Evolutionary conservation across 1,284 basidiomycete genomes (phyloP), one percentile per base, ranked within the genome.

Genomic region (Melampsora larici-populina): DNA sequence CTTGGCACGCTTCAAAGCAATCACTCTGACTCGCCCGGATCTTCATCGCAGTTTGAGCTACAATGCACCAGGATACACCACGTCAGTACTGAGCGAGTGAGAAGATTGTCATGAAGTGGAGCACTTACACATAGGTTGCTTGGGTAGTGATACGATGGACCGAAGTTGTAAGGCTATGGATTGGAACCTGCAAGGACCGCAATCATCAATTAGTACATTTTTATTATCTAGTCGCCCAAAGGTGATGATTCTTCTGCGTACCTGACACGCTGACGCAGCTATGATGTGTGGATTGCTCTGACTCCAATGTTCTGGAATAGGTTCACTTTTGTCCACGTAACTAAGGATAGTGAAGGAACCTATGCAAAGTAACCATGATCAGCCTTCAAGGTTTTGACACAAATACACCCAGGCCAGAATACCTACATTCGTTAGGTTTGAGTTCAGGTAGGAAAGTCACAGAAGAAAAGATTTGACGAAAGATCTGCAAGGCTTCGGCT

Each of bases 381-480:
- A 43, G 21, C 1, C 21, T 58, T 58, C 26, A 6, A 24, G 1
- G 7, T 1, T 4, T 29, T 24, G 36, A 15, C 24, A 48, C 33
- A 48, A 17, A 6, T 1, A 63, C 24, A 8, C 11, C 40, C 1
- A 70, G 5, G 46, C 48, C 40, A 33, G 5, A 6, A 67, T 40
- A 26, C 65, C 62, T 18, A 70, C 68, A 78, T 70, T 70, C 43
- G 21, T 70, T 67, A 17, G 68, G 46, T 55, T 64, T 43, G 29
- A 78, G 55, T 3, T 64, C 65, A 33, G 74, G 74, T 65, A 76
- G 60, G 43, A 76, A 76, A n/a, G 65, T 76, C 21, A 76, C 66
- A 36, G 74, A 76, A 21, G 74, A 76, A 46, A 76, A 76, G 55
- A 76, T 76, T 29, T 76, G 74, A 15, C 74, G 74, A 40, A 76